Evolutionary conservation across 1,139 yeast genomes (phyloP).

Genomic region (Scheffersomyces illinoinensis): DNA sequence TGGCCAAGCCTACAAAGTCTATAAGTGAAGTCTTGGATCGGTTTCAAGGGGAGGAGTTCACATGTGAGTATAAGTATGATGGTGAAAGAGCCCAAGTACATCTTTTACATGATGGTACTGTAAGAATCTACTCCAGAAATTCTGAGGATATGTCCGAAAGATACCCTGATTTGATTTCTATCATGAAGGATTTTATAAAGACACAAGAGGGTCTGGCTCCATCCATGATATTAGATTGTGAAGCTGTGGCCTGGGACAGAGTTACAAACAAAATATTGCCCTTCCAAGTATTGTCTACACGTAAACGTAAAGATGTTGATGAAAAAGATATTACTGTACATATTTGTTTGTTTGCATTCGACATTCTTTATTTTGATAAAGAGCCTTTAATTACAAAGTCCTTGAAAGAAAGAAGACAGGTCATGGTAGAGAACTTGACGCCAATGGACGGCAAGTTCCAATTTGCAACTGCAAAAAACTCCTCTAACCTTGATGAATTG

Average conservation of each 20-base stretch:
- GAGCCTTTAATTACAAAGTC: slow-evolving; percentile 69
- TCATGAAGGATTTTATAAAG: slow-evolving; percentile 61
- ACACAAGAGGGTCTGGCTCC: slow-evolving; percentile 28
- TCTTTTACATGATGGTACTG: slow-evolving; percentile 62
- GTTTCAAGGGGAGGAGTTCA: slow-evolving; percentile 80
- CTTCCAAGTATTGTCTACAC: slow-evolving; percentile 86
- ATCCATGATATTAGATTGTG: slow-evolving; percentile 84
- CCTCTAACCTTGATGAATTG: slow-evolving; percentile 74
- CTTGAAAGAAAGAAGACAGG: slow-evolving; percentile 66
- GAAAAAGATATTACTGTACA: slow-evolving; percentile 85
- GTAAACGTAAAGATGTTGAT: slow-evolving; percentile 91
- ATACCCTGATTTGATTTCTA: slow-evolving; percentile 84
- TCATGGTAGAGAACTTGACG: slow-evolving; percentile 56
- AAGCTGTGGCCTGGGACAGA: slow-evolving; percentile 98
- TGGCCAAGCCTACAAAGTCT: slow-evolving; percentile 96
- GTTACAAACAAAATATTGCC: slow-evolving; percentile 76
- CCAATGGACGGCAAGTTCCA: slow-evolving; percentile 76
- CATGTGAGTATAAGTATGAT: slow-evolving; percentile 96
- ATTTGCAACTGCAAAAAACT: slow-evolving; percentile 74
- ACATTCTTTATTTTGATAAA: slow-evolving; percentile 72
- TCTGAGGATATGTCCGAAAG: slow-evolving; percentile 97
- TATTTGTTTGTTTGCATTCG: slow-evolving; percentile 92
- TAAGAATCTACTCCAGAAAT: slow-evolving; percentile 85
- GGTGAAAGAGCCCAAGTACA: slow-evolving; percentile 98
- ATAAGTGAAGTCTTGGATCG: slow-evolving; percentile 87